These are phyloP conservation scores for Fusarium papillatum DNA, from an alignment of 2,329 filamentous ascomycete genomes.

Conservation along the genomic window DNA sequence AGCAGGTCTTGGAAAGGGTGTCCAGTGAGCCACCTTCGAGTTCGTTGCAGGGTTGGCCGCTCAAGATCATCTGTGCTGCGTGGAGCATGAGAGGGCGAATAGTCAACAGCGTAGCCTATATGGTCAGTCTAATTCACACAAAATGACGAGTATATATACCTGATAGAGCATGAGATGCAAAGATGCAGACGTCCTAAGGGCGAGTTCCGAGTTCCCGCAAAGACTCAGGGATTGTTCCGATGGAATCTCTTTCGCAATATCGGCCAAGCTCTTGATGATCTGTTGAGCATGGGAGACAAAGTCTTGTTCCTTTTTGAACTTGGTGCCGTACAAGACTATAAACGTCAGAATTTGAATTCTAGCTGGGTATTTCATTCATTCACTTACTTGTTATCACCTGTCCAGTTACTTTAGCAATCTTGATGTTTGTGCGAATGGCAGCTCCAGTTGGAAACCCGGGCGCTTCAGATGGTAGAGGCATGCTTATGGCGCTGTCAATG, in stretches of 20 bases:
- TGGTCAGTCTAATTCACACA: background rate
- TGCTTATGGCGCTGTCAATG: background rate
- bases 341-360: background rate
- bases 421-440: background rate
- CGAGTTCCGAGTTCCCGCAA: background rate
- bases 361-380: background rate
- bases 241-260: background rate
- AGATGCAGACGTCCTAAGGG: background rate
- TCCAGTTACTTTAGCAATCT: background rate
- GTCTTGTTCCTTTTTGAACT: background rate
- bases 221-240: background rate
- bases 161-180: constrained; percentile 1
- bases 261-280: background rate
- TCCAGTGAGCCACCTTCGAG: background rate
- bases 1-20: background rate
- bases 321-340: background rate
- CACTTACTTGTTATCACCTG: background rate
- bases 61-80: background rate
- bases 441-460: background rate
- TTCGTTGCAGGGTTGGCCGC: background rate
- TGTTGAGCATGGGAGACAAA: background rate
- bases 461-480: background rate
- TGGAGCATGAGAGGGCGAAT: background rate
- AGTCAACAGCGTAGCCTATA: background rate
- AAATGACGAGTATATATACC: background rate